Evolutionary conservation across 2,329 filamentous ascomycete species (phyloP), one percentile per base, ranked within the genome.

Genomic region (Chaetomiaceae sp.): DNA sequence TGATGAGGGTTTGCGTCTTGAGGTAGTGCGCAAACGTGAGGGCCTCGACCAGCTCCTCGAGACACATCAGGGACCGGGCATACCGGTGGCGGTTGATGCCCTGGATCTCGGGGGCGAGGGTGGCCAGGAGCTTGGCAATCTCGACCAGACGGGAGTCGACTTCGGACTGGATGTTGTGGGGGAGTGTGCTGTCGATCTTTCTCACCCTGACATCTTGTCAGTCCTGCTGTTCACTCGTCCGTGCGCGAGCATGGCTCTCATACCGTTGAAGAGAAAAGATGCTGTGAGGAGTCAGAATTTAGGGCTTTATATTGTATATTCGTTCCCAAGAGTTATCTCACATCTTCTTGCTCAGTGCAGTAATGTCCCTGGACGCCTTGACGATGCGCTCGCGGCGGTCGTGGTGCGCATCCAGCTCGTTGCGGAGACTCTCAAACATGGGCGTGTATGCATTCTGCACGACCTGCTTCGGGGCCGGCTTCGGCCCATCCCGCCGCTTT

Each of bases 261-360:
- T 75, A 88, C 86, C 88, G 81, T 69, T 93, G 88, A n/a, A 93
- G 71, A 1, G 87, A 81, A 68, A 93, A 93, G 60, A 93, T 93
- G 53, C 87, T 91, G 55, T 89, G 53, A 6, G n/a, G 14, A 31
- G 53, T 50, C 35, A 55, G 55, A n/a, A n/a, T n/a, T n/a, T n/a
- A n/a, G n/a, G 6, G 5, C 7, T 20, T 33, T 5, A 12, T 25
- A 19, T 16, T 19, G 14, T 10, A 7, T 4, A n/a, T 19, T 9
- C 12, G 3, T n/a, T n/a, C n/a, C n/a, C n/a, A n/a, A n/a, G n/a
- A n/a, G n/a, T n/a, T n/a, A 14, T 30, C 77, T 71, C 70, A 95
- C 90, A 97, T 95, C 73, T 97, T 99, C 76, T 99, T 99, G 70
- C 89, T 96, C 48, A 90, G 75, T 0, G 89, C 90, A 6, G 93